Conservation (phyloP, 352 stramenopile genomes). For the Phytophthora citricola region DNA sequence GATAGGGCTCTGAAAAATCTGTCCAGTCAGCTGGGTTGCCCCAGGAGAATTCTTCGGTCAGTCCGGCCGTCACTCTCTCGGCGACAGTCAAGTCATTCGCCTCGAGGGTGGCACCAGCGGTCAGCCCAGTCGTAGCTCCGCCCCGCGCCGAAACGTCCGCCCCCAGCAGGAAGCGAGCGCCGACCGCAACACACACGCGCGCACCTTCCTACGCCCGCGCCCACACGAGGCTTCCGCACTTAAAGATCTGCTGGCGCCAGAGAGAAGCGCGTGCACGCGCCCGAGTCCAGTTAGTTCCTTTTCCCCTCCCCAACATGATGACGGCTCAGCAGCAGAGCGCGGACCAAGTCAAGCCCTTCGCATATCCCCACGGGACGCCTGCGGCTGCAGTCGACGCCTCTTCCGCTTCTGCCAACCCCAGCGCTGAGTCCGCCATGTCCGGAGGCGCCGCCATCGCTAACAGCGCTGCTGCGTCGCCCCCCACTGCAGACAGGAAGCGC, state of each 20-base stretch:
- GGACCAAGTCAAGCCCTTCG: slow-evolving; percentile 50
- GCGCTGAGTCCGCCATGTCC: slow-evolving; percentile 22
- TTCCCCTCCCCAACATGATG: slow-evolving; percentile 52
- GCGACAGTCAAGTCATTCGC: slow-evolving; percentile 17
- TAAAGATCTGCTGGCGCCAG: slow-evolving; percentile 25
- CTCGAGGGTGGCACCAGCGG: slow-evolving; percentile 22
- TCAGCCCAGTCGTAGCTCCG: slow-evolving; percentile 24
- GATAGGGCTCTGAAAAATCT: slow-evolving; percentile 39
- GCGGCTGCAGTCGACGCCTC: slow-evolving; percentile 14
- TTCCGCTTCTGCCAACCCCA: neutral
- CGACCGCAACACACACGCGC: neutral
- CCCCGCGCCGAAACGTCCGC: slow-evolving; percentile 24
- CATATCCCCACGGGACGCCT: slow-evolving; percentile 39
- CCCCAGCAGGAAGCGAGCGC: slow-evolving; percentile 2
- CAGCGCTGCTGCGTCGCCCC: slow-evolving; percentile 23
- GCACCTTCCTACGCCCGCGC: neutral
- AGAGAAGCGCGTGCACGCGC: slow-evolving; percentile 18
- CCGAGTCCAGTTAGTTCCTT: slow-evolving; percentile 13
- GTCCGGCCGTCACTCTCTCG: slow-evolving; percentile 22
- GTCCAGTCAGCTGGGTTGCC: slow-evolving; percentile 36
- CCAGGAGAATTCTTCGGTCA: slow-evolving; percentile 34
- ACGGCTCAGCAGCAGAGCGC: slow-evolving; percentile 59
- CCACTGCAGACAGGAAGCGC: slow-evolving; percentile 31
- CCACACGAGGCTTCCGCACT: slow-evolving; percentile 8
- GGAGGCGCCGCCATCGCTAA: slow-evolving; percentile 9